phyloP scores from a whole-genome alignment of 1,139 yeast genomes.

The Zygoascus hellenicus region DNA sequence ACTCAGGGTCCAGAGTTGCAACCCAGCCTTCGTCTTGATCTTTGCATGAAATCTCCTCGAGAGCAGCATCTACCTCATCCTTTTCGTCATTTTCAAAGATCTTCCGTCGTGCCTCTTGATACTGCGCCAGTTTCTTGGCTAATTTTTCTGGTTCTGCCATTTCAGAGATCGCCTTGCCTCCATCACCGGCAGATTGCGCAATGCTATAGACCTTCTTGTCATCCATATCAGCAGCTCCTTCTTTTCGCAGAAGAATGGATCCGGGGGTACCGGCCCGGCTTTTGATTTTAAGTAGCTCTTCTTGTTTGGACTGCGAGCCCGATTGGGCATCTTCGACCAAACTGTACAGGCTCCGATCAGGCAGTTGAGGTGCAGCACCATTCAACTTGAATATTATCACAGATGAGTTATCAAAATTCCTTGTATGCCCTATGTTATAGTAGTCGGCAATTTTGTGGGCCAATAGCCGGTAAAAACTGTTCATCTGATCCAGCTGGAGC shows the following conservation, averaged over 20 bases:
- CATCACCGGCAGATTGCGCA: not conserved
- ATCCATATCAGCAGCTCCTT: not conserved
- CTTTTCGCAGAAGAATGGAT: not conserved
- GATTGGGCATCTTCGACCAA: not conserved
- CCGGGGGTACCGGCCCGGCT: slow-evolving; percentile 1
- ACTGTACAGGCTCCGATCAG: not conserved
- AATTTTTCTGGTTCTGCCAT: not conserved
- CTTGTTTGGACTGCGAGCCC: not conserved
- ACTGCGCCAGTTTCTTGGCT: slow-evolving; percentile 26
- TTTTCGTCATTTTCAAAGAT: slow-evolving; percentile 39
- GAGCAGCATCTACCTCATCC: slow-evolving; percentile 21
- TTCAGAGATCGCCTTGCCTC: not conserved
- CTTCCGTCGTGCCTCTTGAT: slow-evolving; percentile 42
- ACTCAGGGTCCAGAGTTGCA: not conserved
- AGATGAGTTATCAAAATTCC: slow-evolving; percentile 44
- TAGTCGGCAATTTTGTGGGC: slow-evolving; percentile 68
- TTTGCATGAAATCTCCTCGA: not conserved
- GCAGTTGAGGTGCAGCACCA: not conserved
- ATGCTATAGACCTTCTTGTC: not conserved
- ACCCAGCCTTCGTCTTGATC: not conserved
- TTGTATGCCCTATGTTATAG: slow-evolving; percentile 50
- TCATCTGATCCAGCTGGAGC: slow-evolving; percentile 48
- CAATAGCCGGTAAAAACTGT: slow-evolving; percentile 59
- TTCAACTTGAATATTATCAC: slow-evolving; percentile 36
- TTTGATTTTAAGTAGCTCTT: too few species aligned